Conservation (phyloP, 1,139 yeast genomes). For the Yamadazyma conglobata region DNA sequence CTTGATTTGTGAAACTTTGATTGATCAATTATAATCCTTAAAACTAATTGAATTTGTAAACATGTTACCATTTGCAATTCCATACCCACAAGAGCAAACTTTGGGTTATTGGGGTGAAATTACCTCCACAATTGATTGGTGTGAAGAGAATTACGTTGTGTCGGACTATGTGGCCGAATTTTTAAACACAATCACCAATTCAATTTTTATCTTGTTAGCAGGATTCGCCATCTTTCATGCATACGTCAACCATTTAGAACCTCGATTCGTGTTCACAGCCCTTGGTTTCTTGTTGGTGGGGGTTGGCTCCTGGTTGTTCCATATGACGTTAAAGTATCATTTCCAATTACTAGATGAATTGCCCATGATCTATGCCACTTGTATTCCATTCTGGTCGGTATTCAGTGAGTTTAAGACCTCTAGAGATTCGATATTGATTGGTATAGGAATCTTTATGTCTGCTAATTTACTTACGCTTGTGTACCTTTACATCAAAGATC, state of each 20-base stretch:
- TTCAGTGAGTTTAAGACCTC: slow-evolving; percentile 59
- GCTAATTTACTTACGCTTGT: slow-evolving; percentile 56
- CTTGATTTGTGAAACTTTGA: too few relatives aligned
- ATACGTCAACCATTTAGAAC: slow-evolving; percentile 56
- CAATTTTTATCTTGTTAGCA: slow-evolving; percentile 67
- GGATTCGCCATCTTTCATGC: slow-evolving; percentile 63
- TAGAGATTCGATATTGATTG: slow-evolving; percentile 44
- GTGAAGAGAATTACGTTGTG: slow-evolving; percentile 91
- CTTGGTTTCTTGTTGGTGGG: slow-evolving; percentile 87
- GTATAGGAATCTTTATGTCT: slow-evolving; percentile 49
- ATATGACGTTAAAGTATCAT: slow-evolving; percentile 87
- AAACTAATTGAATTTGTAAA: background rate
- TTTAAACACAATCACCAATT: slow-evolving; percentile 75
- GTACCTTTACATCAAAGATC: slow-evolving; percentile 69
- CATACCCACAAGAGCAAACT: slow-evolving; percentile 42
- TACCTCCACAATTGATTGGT: slow-evolving; percentile 87
- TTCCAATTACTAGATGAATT: slow-evolving; percentile 90
- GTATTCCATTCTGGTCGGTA: slow-evolving; percentile 90
- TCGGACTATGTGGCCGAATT: slow-evolving; percentile 86
- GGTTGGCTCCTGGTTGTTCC: slow-evolving; percentile 90
- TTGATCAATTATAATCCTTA: too few relatives aligned
- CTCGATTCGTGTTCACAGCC: slow-evolving; percentile 66
- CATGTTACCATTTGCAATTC: slow-evolving; percentile 48
- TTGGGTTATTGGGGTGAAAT: slow-evolving; percentile 49
- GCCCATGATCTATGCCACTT: slow-evolving; percentile 97